A percentile compares a stretch with the other conserved stretches of the same genome.
phyloP scores from a whole-genome alignment of 2,329 filamentous ascomycete genomes.

The Myriosclerotinia curreyana region DNA sequence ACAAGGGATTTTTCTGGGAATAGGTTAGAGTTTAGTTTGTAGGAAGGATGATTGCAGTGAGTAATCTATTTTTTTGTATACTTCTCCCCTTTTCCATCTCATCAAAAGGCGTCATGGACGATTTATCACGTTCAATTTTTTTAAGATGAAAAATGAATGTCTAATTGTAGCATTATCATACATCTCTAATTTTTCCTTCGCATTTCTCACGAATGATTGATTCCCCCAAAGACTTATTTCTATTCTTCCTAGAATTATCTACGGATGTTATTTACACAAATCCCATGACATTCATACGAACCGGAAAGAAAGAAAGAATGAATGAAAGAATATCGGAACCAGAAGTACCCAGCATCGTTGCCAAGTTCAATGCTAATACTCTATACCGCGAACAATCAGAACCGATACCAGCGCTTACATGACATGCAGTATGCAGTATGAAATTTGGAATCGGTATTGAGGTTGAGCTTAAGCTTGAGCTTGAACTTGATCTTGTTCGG shows the following conservation, averaged over 20 bases:
- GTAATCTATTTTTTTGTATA: not conserved
- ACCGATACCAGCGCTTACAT: too few species aligned
- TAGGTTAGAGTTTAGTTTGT: slow-evolving; percentile 52
- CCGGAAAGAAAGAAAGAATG: too few species aligned
- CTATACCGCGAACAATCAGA: too few species aligned
- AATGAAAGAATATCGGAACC: not conserved
- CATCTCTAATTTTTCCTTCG: not conserved
- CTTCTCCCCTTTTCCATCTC: not conserved
- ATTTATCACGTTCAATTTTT: too few species aligned
- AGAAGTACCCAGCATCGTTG: not conserved
- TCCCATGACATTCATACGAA: not conserved
- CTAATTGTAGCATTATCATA: not conserved
- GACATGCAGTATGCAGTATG: not conserved
- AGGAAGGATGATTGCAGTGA: not conserved
- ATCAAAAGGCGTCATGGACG: too few species aligned
- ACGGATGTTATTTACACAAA: not conserved
- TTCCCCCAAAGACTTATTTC: not conserved
- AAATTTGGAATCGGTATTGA: not conserved
- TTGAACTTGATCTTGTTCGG: too few species aligned
- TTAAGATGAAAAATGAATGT: too few species aligned
- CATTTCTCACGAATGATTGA: not conserved
- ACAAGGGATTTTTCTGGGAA: slow-evolving; percentile 57
- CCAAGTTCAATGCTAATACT: not conserved
- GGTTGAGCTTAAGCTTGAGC: too few species aligned
- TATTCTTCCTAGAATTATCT: not conserved